Percentiles rank a stretch among this genome's conserved stretches.
These are phyloP conservation scores for Theobroma grandiflorum DNA, from an alignment of 441 rosid species.

Conservation along the genomic window DNA sequence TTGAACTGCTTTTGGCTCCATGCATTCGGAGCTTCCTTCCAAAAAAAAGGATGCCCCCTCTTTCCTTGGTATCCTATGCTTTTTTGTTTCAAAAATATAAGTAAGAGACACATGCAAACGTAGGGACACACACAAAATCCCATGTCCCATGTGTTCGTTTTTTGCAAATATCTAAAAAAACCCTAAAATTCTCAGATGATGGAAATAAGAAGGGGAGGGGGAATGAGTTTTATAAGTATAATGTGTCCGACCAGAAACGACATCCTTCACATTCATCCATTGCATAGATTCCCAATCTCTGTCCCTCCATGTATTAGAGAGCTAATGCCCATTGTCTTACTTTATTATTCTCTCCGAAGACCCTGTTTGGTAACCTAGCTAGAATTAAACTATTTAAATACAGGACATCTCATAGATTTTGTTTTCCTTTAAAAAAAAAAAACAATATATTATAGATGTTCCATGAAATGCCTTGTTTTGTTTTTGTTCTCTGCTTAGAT, in stretches of 20 bases:
- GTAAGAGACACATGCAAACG: constrained; percentile 10
- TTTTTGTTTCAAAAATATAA: constrained; percentile 26
- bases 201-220: background rate
- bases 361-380: background rate
- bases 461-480: constrained; percentile 3
- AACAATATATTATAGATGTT: background rate
- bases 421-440: background rate
- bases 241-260: constrained; percentile 42
- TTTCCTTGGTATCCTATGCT: constrained; percentile 70
- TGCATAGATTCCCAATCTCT: constrained; percentile 31
- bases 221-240: constrained; percentile 3
- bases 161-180: constrained; percentile 13
- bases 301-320: constrained; percentile 20
- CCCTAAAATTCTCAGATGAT: constrained; percentile 31
- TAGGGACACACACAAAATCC: constrained; percentile 26
- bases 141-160: constrained; percentile 16
- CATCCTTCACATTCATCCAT: constrained; percentile 32
- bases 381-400: background rate
- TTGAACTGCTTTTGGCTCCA: constrained; percentile 61
- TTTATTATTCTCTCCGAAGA: constrained; percentile 18
- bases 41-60: constrained; percentile 55
- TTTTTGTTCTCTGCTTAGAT: background rate
- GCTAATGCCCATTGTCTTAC: constrained; percentile 16
- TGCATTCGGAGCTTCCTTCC: constrained; percentile 59
- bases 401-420: background rate